A percentile compares a stretch with the other conserved stretches of the same genome.
Conservation (phyloP, 73 alveolate genomes). For the Durusdinium trenchii region DNA sequence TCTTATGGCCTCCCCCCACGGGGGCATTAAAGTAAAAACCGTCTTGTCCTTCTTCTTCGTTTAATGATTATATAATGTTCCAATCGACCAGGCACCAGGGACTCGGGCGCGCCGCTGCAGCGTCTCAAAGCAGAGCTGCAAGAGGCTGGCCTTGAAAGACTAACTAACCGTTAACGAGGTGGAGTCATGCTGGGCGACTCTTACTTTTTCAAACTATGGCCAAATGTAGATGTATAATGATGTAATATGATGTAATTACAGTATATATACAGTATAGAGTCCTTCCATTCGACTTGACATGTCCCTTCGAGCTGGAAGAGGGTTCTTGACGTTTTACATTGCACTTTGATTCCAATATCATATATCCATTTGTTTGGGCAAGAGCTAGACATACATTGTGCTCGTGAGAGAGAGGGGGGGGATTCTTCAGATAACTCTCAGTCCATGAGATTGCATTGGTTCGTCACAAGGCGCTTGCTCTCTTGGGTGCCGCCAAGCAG, state of each 20-base stretch:
- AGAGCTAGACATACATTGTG: no score
- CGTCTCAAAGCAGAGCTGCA: conserved; percentile 53
- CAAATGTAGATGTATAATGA: neutral
- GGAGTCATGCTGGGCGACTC: neutral
- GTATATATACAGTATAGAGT: no score
- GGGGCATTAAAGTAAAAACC: no score
- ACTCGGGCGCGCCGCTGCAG: conserved; percentile 17
- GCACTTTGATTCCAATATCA: no score
- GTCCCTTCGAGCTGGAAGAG: neutral
- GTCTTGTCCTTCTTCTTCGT: no score
- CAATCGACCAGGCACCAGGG: neutral
- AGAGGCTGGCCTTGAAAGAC: neutral
- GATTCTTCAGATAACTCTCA: neutral
- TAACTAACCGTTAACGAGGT: neutral
- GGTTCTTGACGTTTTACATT: neutral
- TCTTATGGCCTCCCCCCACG: no score
- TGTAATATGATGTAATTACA: no score
- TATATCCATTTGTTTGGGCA: no score
- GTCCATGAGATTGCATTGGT: neutral
- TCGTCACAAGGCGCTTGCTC: neutral
- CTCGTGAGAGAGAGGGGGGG: no score
- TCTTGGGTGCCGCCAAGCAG: conserved; percentile 44
- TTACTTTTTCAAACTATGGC: neutral
- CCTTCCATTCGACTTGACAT: no score
- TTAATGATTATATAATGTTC: no score